Percentiles rank a stretch among this genome's conserved stretches.
Evolutionary conservation across 2,329 filamentous ascomycete species (phyloP).

Genomic region (Trichoderma brevicompactum): DNA sequence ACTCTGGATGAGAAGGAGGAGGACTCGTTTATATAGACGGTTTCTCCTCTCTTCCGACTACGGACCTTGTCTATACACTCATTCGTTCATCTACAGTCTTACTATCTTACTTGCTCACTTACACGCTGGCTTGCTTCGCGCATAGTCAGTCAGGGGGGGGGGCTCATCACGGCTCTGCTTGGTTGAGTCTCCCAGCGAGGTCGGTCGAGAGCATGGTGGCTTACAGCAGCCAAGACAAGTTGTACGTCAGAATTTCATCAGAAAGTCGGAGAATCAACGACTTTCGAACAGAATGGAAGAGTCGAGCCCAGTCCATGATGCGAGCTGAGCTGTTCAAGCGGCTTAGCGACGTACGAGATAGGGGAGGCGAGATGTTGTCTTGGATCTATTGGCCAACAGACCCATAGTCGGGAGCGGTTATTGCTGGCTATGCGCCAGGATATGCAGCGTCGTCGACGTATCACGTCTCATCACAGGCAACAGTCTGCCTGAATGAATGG

Average conservation of each 20-base stretch:
- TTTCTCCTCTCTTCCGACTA: background rate
- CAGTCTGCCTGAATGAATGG: background rate
- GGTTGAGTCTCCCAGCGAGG: no score
- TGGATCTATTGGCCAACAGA: background rate
- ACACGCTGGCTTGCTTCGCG: background rate
- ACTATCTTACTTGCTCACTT: background rate
- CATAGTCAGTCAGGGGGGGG: no score
- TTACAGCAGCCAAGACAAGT: background rate
- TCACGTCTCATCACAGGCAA: background rate
- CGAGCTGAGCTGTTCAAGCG: no score
- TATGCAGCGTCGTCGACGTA: background rate
- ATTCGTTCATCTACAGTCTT: background rate
- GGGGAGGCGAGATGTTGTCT: background rate
- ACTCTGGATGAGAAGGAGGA: no score
- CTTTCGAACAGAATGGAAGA: no score
- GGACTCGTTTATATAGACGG: background rate
- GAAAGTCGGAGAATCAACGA: no score
- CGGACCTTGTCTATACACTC: no score
- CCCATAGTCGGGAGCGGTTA: background rate
- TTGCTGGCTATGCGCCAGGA: background rate
- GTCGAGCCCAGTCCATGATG: no score
- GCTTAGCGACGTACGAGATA: background rate
- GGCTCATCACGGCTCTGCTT: background rate
- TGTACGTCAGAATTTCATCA: background rate
- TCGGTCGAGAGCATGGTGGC: background rate